Base-by-base conservation (phyloP, 2,329 filamentous ascomycete species). In the Colletotrichum endophyticum region DNA sequence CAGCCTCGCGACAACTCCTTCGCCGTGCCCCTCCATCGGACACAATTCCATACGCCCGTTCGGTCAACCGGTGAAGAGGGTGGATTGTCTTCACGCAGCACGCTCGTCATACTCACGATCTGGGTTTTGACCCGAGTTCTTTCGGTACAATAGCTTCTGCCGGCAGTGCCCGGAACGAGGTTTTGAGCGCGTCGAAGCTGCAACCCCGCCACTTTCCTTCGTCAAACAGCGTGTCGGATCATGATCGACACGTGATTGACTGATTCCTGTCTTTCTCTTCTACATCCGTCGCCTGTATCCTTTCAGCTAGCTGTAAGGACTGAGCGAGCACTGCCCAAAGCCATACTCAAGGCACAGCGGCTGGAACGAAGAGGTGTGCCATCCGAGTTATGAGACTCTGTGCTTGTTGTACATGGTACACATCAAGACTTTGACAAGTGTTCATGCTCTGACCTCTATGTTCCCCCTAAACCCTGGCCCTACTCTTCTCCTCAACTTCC, bases 341-440 rank as follows among this genome's bases (percentile, higher is more conserved):
- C 25, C 56, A 9, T 30, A 27, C 56, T 30, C 22, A 16, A 59
- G 56, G 27, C 15, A n/a, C 25, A 27, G 22, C 56, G 56, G 56
- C 27, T 27, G 16, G 27, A 19, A 28, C 56, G 56, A 27, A 59
- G 12, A 73, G 64, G 27, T 49, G 25, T 53, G 67, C 59, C 27
- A 30, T 49, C 53, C 16, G 25, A 25, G 28, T 68, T 11, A 34
- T 22, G n/a, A 36, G 70, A 56, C 25, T 53, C 44, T 13, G 32
- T 36, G n/a, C 59, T 34, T 36, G 19, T 63, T 13, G 30, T 22
- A 22, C 59, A 36, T 13, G 59, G 39, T 53, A 49, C 11, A 22
- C 39, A 22, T 36, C 28, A 71, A 16, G 27, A 61, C 30, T 44
- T 70, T 68, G 73, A 69, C 73, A 73, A 76, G 73, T 76, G 63